phyloP scores from a whole-genome alignment of 768 basidiomycete genomes.

The Chlorophyllum brunneum region DNA sequence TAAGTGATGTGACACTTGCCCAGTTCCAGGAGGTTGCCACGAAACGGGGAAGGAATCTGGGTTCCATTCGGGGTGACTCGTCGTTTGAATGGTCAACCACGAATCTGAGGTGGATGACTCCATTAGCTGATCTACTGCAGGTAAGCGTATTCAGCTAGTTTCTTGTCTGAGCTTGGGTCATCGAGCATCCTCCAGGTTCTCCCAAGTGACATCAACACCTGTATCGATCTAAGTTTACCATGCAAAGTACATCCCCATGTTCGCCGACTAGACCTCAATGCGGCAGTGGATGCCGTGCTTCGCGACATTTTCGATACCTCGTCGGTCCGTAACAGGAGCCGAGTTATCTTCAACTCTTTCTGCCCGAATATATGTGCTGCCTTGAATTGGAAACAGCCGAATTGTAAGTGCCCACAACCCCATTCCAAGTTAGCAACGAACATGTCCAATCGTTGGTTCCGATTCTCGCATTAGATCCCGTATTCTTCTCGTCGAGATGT shows the following conservation, averaged over 20 bases:
- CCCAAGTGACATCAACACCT: slow-evolving; percentile 63
- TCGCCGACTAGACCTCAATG: slow-evolving; percentile 68
- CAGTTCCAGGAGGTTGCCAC: slow-evolving; percentile 74
- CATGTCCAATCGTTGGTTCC: not conserved
- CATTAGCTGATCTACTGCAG: slow-evolving; percentile 73
- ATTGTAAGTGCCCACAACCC: slow-evolving; percentile 57
- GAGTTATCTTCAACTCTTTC: slow-evolving; percentile 87
- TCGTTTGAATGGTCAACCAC: slow-evolving; percentile 6
- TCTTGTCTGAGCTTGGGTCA: slow-evolving; percentile 3
- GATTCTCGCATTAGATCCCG: slow-evolving; percentile 61
- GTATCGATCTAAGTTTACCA: slow-evolving; percentile 81
- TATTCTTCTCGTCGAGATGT: slow-evolving; percentile 90
- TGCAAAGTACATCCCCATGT: slow-evolving; percentile 39
- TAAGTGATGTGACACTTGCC: slow-evolving; percentile 76
- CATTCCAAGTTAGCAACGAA: not conserved
- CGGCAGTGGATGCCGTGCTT: slow-evolving; percentile 80
- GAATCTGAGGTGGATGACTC: slow-evolving; percentile 46
- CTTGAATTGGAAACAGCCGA: slow-evolving; percentile 99
- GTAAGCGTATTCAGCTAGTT: slow-evolving; percentile 36
- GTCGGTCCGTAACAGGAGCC: slow-evolving; percentile 44
- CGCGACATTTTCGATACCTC: slow-evolving; percentile 75
- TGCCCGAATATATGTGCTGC: slow-evolving; percentile 86
- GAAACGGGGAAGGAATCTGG: slow-evolving; percentile 41
- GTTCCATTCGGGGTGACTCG: slow-evolving; percentile 16
- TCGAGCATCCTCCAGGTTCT: slow-evolving; percentile 40